A percentile compares a stretch with the other conserved stretches of the same genome.
These are phyloP conservation scores for Lyophyllum decastes DNA, from an alignment of 768 basidiomycete species.

Conservation along the genomic window DNA sequence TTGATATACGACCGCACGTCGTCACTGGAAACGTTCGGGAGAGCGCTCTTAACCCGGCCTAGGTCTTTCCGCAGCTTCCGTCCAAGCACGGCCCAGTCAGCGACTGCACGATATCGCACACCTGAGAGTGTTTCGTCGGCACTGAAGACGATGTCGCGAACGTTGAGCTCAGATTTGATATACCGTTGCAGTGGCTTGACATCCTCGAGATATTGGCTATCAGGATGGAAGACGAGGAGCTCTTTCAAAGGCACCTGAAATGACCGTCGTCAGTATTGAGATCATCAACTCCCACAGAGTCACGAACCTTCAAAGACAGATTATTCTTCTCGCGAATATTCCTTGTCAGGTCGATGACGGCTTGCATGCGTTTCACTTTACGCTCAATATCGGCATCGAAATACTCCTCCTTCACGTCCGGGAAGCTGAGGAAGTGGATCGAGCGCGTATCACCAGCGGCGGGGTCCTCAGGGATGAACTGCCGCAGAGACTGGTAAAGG, in stretches of 20 bases:
- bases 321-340: constrained; percentile 86
- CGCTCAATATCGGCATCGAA: constrained; percentile 93
- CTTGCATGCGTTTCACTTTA: constrained; percentile 92
- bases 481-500: constrained; percentile 86
- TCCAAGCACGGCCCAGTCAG: constrained; percentile 95
- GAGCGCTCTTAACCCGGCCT: constrained; percentile 82
- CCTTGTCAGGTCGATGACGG: constrained; percentile 90
- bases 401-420: constrained; percentile 91
- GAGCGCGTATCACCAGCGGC: constrained; percentile 81
- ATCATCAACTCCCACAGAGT: not conserved
- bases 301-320: constrained; percentile 83
- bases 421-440: constrained; percentile 94
- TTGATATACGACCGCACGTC: constrained; percentile 75
- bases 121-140: constrained; percentile 86
- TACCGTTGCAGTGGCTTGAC: constrained; percentile 83
- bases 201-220: constrained; percentile 81
- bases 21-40: constrained; percentile 81
- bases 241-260: constrained; percentile 87
- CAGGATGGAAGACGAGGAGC: constrained; percentile 90
- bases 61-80: constrained; percentile 93
- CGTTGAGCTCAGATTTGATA: constrained; percentile 93
- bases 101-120: constrained; percentile 86
- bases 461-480: constrained; percentile 81
- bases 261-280: constrained; percentile 5
- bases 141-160: constrained; percentile 87